Base-by-base conservation (phyloP, 2,329 filamentous ascomycete genomes). In the Fusarium solani-melongenae region DNA sequence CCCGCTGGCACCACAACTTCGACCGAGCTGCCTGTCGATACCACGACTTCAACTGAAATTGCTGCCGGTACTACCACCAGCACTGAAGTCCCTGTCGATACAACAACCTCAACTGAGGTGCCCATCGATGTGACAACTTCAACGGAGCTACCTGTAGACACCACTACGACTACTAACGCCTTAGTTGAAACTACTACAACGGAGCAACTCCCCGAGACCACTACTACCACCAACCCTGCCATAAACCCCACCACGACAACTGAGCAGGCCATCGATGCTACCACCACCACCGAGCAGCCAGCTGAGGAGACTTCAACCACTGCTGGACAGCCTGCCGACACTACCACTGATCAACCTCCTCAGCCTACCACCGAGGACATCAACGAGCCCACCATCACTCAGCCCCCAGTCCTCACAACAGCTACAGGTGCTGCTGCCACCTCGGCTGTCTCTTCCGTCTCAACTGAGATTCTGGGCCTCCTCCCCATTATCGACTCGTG, bases 401-500 rank as follows among this genome's bases (percentile, higher is more conserved):
- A 71, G n/a, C 34, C 72, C 34, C 72, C 72, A 2, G 56, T 61
- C 1, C 61, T 39, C 14, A 71, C 67, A 15, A 73, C 70, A 1
- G 70, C 46, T 17, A 57, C 70, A 29, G 68, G 68, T 33, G 64
- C 72, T 33, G 64, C 61, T 22, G 72, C 68, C 22, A 70, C 68
- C 10, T 62, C 72, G 2, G 66, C 60, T 17, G 65, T 70, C 10
- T 74, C 72, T 2, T 73, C 72, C 6, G 65, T 70, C 3, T 74
- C 71, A 2, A 63, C 68, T 2, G 68, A 73, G n/a, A 64, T 74
- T 33, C 20, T 59, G 1, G 69, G 51, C 31, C 57, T 74, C 9
- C 56, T 74, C 12, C 71, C 71, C 9, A 39, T 74, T 27, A 74
- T 74, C 44, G 68, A 74, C 51, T 60, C 62, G 6, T 74, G 72